Evolutionary conservation across 441 rosid genomes (phyloP).

Genomic region (Populus hybrid): DNA sequence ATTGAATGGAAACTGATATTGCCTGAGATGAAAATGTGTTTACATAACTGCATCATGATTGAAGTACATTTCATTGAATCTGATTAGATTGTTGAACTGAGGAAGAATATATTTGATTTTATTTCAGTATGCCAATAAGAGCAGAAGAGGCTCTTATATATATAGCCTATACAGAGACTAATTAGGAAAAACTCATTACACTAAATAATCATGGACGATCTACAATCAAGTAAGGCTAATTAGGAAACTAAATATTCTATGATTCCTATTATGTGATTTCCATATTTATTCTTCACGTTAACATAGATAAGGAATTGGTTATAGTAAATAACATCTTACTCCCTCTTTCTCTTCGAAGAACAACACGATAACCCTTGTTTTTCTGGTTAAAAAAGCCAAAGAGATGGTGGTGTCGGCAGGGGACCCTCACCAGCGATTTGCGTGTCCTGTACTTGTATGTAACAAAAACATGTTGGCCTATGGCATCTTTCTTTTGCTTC

Average conservation of each 20-base stretch:
- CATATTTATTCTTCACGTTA: no score
- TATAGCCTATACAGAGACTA: no score
- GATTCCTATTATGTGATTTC: no score
- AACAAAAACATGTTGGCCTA: background rate
- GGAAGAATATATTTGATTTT: no score
- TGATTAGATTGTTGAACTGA: background rate
- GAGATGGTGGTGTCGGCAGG: background rate
- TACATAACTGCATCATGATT: background rate
- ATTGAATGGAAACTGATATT: background rate
- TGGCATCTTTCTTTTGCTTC: background rate
- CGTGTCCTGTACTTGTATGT: background rate
- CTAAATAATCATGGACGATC: no score
- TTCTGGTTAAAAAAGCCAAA: background rate
- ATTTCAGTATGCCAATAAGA: no score
- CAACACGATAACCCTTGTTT: background rate
- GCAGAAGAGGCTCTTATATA: no score
- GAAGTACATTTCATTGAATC: background rate
- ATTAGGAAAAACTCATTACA: no score
- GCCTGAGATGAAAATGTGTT: background rate
- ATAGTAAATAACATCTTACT: background rate
- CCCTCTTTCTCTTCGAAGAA: background rate
- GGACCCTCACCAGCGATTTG: background rate
- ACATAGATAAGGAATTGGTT: no score
- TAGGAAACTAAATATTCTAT: no score
- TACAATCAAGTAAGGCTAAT: no score